phyloP scores from a whole-genome alignment of 768 basidiomycete species.

The Rubroboletus pulcherrimus region DNA sequence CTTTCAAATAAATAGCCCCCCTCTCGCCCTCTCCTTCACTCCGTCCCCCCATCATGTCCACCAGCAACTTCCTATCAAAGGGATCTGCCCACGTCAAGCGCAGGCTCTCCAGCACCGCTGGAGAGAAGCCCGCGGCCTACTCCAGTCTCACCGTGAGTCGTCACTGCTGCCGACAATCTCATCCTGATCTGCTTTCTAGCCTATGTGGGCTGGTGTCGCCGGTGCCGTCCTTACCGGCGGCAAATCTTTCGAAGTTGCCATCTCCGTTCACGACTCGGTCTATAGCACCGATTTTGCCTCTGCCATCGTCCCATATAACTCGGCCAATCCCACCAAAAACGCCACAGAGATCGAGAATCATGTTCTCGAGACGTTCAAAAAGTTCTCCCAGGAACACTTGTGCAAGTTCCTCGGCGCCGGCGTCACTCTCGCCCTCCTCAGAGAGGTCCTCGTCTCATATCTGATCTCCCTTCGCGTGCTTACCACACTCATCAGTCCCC shows the following conservation, averaged over 20 bases:
- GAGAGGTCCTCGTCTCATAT: constrained; percentile 46
- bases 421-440: constrained; percentile 65
- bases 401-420: constrained; percentile 88
- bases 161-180: not conserved
- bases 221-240: constrained; percentile 58
- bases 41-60: constrained; percentile 50
- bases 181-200: constrained; percentile 41
- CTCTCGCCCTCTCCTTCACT: constrained; percentile 15
- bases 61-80: constrained; percentile 55
- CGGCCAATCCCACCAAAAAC: constrained; percentile 51
- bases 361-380: constrained; percentile 60
- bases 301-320: constrained; percentile 46
- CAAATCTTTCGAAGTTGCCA: constrained; percentile 63
- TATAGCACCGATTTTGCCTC: constrained; percentile 80
- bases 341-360: constrained; percentile 59
- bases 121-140: constrained; percentile 52
- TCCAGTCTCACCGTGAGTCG: constrained; percentile 62
- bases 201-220: constrained; percentile 86
- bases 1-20: constrained; percentile 32
- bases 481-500: constrained; percentile 47
- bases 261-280: constrained; percentile 82
- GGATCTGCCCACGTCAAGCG: constrained; percentile 60
- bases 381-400: constrained; percentile 71
- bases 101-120: constrained; percentile 59
- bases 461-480: constrained; percentile 14